Conservation (phyloP, 176 grass and related monocot species). For the Chrysopogon serrulatus region DNA sequence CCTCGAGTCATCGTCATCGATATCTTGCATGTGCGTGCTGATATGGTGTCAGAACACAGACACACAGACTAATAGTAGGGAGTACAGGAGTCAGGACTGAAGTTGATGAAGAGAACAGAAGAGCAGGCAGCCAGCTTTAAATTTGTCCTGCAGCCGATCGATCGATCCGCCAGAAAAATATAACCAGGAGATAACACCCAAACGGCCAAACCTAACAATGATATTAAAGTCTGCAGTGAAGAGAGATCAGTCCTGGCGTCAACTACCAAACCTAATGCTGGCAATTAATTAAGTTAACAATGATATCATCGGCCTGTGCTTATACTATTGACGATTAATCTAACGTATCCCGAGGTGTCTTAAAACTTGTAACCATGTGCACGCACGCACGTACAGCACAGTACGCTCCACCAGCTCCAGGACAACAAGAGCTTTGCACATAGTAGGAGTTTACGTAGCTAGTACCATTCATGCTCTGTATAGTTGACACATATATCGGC, state of each 20-base stretch:
- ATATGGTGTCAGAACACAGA: too few relatives aligned
- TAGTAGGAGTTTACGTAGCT: too few relatives aligned
- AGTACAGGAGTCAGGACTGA: too few relatives aligned
- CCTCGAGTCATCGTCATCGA: too few relatives aligned
- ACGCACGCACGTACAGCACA: neutral
- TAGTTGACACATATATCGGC: too few relatives aligned
- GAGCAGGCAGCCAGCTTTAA: neutral
- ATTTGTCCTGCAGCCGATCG: neutral
- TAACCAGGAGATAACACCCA: neutral
- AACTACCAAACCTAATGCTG: neutral
- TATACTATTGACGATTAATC: conserved; percentile 1
- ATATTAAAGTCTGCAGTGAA: neutral
- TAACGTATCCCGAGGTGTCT: conserved; percentile 10
- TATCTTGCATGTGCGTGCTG: too few relatives aligned
- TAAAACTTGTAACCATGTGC: conserved; percentile 28
- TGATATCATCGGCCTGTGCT: conserved; percentile 5
- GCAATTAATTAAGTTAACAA: neutral
- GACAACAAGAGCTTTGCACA: neutral
- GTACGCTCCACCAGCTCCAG: neutral
- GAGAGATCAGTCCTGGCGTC: neutral
- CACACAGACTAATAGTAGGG: too few relatives aligned
- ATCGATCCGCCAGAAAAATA: neutral
- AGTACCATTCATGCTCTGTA: too few relatives aligned
- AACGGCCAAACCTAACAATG: too few relatives aligned
- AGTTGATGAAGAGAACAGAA: neutral